These are phyloP conservation scores for Debaryomyces coudertii DNA, from an alignment of 1,139 yeast species.

Conservation along the genomic window DNA sequence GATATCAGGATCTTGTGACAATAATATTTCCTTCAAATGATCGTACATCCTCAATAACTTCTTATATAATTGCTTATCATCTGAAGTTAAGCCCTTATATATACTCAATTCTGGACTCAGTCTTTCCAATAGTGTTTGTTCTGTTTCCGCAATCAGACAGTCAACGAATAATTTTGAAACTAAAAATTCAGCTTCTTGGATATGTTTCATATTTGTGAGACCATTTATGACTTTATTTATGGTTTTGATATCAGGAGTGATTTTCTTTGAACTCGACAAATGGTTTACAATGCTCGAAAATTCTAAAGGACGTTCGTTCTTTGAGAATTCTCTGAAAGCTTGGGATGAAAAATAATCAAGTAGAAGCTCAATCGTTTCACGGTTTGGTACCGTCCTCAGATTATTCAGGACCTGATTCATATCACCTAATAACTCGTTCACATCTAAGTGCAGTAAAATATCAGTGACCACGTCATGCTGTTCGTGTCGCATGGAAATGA, in stretches of 20 bases:
- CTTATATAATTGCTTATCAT: constrained; percentile 21
- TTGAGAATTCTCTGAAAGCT: constrained; percentile 1
- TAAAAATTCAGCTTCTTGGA: constrained; percentile 18
- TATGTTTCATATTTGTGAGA: constrained; percentile 15
- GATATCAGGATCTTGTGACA: constrained; percentile 10
- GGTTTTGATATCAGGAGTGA: constrained; percentile 21
- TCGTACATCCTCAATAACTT: constrained; percentile 24
- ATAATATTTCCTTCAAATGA: constrained; percentile 31
- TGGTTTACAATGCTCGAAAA: constrained; percentile 7
- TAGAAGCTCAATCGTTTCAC: constrained; percentile 18
- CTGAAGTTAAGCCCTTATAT: constrained; percentile 24
- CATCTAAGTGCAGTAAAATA: constrained; percentile 17
- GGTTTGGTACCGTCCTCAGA: constrained; percentile 6
- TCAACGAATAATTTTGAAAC: constrained; percentile 12
- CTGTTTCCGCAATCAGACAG: constrained; percentile 3
- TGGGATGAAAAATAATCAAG: constrained; percentile 17
- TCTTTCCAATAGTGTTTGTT: background rate
- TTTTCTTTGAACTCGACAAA: constrained; percentile 5
- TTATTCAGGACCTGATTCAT: background rate
- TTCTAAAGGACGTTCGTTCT: background rate
- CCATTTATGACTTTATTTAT: constrained; percentile 23
- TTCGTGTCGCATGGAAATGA: constrained; percentile 31
- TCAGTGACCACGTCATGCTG: constrained; percentile 19
- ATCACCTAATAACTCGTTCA: constrained; percentile 5
- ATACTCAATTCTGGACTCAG: constrained; percentile 15